Base-by-base conservation (phyloP, 140 eudicot genomes). In the Flaveria floridana region DNA sequence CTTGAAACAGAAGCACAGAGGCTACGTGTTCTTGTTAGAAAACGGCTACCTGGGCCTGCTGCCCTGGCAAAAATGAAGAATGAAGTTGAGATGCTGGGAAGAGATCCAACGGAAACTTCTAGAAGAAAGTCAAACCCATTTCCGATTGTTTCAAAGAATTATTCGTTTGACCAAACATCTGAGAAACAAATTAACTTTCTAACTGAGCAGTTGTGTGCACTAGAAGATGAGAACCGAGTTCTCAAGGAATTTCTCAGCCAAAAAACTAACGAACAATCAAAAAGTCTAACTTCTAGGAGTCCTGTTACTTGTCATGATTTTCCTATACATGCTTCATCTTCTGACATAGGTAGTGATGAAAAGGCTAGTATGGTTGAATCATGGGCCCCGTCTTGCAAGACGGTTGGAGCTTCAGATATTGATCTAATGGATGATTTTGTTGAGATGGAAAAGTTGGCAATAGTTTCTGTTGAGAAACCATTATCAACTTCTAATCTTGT, bases 361-460 rank as follows among this genome's bases (percentile, higher is more conserved):
- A 90, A 82, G 77, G 88, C 79, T 26, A 86, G 94, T 50, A 81
- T 84, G 82, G 84, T 88, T 2, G 97, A 83, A 58, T 88, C 98
- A 1, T 84, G 87, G 65, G 75, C 89, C 34, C 85, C 92, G 46
- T 82, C 88, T 42, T 75, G 75, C 51, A 82, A 71, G 79, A 67
- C 84, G 1, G 83, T 82, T 71, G 88, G 86, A 56, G 79, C 86
- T 81, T 87, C 97, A 15, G 97, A 88, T 71, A 87, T 90, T 20
- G 86, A 67, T 79, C 82, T 90, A 72, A 90, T 94, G 99, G 99
- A 94, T 42, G 99, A 94, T 76, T 94, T 94, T 68, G 90, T 79
- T 23, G 99, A 94, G 82, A 94, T 94, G 97, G 99, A 94, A 85
- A 94, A 94, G 77, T 65, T 94, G 72, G 99, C 97, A 16, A 70